These are phyloP conservation scores for Endotrypanum monterogeii DNA, from an alignment of 208 protist genomes.

Conservation along the genomic window DNA sequence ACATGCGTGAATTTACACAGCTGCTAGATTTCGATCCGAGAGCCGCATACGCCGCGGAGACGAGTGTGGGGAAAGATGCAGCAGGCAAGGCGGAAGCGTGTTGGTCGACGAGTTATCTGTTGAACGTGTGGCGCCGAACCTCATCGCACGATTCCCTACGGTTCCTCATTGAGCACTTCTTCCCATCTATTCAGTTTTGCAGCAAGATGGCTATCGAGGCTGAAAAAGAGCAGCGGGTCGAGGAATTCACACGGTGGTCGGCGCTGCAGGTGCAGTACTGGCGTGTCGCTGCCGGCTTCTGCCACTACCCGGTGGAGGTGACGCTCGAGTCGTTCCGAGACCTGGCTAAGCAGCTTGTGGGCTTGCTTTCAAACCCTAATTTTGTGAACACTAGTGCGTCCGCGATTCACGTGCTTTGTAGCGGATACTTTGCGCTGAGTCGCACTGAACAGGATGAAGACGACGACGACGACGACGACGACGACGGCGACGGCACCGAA, in stretches of 20 bases:
- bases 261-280: constrained; percentile 79
- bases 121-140: constrained; percentile 76
- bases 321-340: constrained; percentile 76
- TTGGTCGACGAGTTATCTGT: constrained; percentile 79
- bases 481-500: constrained; percentile 17
- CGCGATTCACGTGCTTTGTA: constrained; percentile 76
- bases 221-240: constrained; percentile 41
- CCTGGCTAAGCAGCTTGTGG: constrained; percentile 80
- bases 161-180: constrained; percentile 79
- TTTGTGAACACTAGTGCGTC: constrained; percentile 81
- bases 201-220: constrained; percentile 53
- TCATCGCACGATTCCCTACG: constrained; percentile 83
- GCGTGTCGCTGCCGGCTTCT: constrained; percentile 81
- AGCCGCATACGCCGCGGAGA: constrained; percentile 57
- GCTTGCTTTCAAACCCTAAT: constrained; percentile 47
- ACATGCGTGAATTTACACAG: constrained; percentile 64
- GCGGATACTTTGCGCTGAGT: constrained; percentile 65
- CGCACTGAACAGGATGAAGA: constrained; percentile 45
- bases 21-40: constrained; percentile 80
- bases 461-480: constrained; percentile 47
- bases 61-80: constrained; percentile 31
- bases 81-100: constrained; percentile 28
- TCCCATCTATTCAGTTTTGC: constrained; percentile 76
- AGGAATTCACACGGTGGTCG: constrained; percentile 65
- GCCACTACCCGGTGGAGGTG: constrained; percentile 73